Conservation (phyloP, 805 yeast species). For the Aciculoconidium aculeatum region DNA sequence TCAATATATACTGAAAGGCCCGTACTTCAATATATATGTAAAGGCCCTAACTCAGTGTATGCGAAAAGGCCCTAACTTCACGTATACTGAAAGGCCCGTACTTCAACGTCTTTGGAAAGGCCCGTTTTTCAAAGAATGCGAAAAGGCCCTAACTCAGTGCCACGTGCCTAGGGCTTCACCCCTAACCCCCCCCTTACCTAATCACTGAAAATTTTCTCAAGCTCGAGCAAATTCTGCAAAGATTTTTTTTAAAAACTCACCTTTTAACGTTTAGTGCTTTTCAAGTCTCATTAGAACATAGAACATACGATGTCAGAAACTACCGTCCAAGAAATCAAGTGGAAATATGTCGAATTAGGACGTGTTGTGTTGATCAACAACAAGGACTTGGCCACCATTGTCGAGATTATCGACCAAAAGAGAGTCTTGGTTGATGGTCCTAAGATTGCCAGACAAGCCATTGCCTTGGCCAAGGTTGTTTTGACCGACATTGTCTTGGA, state of each 20-base stretch:
- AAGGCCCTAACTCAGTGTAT: too few species aligned
- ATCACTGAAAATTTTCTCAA: conserved; percentile 1
- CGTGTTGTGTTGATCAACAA: conserved; percentile 88
- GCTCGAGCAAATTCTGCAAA: conserved; percentile 1
- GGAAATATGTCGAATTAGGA: conserved; percentile 99
- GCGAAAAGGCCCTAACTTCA: too few species aligned
- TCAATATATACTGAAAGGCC: too few species aligned
- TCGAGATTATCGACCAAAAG: conserved; percentile 98
- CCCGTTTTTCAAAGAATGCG: too few species aligned
- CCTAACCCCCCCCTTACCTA: conserved; percentile 7
- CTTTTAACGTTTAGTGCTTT: too few species aligned
- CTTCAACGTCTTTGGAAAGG: too few species aligned
- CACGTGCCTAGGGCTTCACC: conserved; percentile 12
- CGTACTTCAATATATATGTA: too few species aligned
- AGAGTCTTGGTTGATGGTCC: conserved; percentile 98
- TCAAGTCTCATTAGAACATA: too few species aligned
- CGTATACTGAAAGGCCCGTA: too few species aligned
- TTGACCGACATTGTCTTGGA: conserved; percentile 88
- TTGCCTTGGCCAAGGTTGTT: conserved; percentile 79
- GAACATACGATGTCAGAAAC: conserved; percentile 32
- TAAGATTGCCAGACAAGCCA: conserved; percentile 88
- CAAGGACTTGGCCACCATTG: conserved; percentile 93
- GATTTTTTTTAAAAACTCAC: too few species aligned
- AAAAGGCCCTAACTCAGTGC: too few species aligned
- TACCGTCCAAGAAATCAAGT: conserved; percentile 92